These are phyloP conservation scores for Zangia roseola DNA, from an alignment of 768 basidiomycete species.

Conservation along the genomic window DNA sequence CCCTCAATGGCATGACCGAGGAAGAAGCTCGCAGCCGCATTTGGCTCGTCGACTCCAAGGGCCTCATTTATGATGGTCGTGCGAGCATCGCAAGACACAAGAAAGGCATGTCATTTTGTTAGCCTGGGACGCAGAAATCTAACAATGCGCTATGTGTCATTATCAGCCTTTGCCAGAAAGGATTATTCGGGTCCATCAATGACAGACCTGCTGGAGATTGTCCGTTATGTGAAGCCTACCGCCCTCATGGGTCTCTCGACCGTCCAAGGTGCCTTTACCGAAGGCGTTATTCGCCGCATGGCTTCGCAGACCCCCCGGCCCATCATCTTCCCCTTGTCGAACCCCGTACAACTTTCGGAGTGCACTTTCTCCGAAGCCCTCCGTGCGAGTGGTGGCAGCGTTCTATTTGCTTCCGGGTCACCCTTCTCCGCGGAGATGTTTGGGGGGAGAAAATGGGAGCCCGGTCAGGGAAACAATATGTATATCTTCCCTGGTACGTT, in stretches of 20 bases:
- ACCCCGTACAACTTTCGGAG: conserved; percentile 81
- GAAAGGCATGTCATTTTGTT: conserved; percentile 50
- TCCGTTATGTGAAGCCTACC: conserved; percentile 82
- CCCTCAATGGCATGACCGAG: conserved; percentile 67
- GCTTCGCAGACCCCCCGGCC: conserved; percentile 75
- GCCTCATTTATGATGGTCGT: conserved; percentile 75
- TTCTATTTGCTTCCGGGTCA: conserved; percentile 86
- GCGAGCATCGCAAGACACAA: conserved; percentile 79
- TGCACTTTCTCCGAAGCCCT: conserved; percentile 79
- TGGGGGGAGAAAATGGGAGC: conserved; percentile 56
- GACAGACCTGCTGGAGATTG: conserved; percentile 70
- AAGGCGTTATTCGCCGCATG: conserved; percentile 73
- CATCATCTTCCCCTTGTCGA: conserved; percentile 91
- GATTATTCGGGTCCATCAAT: conserved; percentile 80
- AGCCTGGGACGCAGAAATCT: not conserved
- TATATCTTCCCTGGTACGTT: conserved; percentile 69
- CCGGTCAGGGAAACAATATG: conserved; percentile 96
- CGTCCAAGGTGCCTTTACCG: conserved; percentile 75
- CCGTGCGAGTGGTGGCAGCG: conserved; percentile 64
- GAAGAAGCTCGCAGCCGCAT: conserved; percentile 77
- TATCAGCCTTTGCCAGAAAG: conserved; percentile 72
- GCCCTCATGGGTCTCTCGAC: conserved; percentile 91
- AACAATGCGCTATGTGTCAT: not conserved
- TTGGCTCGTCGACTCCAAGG: conserved; percentile 85
- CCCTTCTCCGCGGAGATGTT: conserved; percentile 72